phyloP scores from a whole-genome alignment of 495 filamentous ascomycete genomes.

The Hyphodiscus hymeniophilus region DNA sequence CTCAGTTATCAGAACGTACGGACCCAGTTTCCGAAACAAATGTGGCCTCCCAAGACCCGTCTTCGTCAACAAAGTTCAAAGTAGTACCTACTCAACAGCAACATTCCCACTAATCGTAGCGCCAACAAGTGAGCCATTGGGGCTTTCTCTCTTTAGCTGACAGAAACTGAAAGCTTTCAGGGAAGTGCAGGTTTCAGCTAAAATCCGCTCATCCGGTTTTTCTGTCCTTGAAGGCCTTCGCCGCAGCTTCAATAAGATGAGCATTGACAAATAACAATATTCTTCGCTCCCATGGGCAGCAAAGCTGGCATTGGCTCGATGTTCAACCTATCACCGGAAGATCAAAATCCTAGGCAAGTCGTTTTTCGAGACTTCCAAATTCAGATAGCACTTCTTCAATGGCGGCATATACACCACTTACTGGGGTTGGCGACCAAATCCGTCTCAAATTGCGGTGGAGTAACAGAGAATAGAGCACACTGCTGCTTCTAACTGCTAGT shows the following conservation, averaged over 20 bases:
- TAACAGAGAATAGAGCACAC: conserved; percentile 23
- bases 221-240: not conserved
- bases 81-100: conserved; percentile 32
- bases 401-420: conserved; percentile 31
- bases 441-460: conserved; percentile 18
- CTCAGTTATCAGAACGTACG: not conserved
- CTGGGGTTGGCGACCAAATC: conserved; percentile 35
- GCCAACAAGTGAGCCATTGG: conserved; percentile 27
- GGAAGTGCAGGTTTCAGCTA: no score
- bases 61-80: conserved; percentile 25
- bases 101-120: conserved; percentile 29
- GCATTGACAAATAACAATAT: not conserved
- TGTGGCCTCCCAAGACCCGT: conserved; percentile 36
- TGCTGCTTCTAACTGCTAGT: not conserved
- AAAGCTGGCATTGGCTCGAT: not conserved
- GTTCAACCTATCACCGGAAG: conserved; percentile 28
- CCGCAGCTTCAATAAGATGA: not conserved
- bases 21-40: conserved; percentile 32
- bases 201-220: not conserved
- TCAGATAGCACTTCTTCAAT: conserved; percentile 31
- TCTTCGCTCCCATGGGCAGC: not conserved
- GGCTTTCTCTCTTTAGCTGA: conserved; percentile 35
- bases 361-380: conserved; percentile 26
- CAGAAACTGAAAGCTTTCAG: conserved; percentile 7
- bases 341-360: conserved; percentile 33